Base-by-base conservation (phyloP, 164 flowering plant genomes). In the Dillenia turbinata region DNA sequence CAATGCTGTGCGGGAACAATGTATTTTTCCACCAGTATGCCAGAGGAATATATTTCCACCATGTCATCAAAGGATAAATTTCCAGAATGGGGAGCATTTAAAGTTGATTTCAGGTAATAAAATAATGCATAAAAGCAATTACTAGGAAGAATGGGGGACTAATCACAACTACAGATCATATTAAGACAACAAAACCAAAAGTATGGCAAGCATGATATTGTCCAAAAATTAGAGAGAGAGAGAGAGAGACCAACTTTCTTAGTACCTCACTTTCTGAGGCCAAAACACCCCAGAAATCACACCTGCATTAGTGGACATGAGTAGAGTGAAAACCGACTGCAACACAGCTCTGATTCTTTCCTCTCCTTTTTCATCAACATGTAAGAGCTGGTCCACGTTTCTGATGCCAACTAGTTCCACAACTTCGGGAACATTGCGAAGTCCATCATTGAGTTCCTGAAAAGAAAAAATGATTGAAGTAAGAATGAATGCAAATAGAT, bases 401-500 rank as follows among this genome's bases (percentile, higher is more conserved):
- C 48, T 68, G 56, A n/a, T 65, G 33, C 92, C 89, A 67, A 95
- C 82, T 63, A 95, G 71, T 69, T 84, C 96, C n/a, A 69, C 79
- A 58, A 91, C 76, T 85, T 95, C 99, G 16, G 92, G 97, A 69
- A 92, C 88, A 76, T 53, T 64, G 2, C 47, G 67, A 47, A 92
- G 66, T 66, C 87, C 86, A 49, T 10, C 66, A 77, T 88, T 81
- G 22, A 92, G 88, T 69, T 88, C 97, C 99, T 89, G 81, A 40
- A 70, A 45, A 58, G 33, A 19, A 19, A 1, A 19, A 19, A 19
- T 19, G 22, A 19, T 19, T 1, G 1, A 19, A 19, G 22, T 19
- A 19, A 19, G 22, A 19, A 19, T 19, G 22, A 1, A 19, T 19
- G 22, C 22, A 19, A 19, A 19, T 19, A 1, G 22, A 19, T 19